Conservation (phyloP, 495 filamentous ascomycete species). For the Penicillium argentinense region DNA sequence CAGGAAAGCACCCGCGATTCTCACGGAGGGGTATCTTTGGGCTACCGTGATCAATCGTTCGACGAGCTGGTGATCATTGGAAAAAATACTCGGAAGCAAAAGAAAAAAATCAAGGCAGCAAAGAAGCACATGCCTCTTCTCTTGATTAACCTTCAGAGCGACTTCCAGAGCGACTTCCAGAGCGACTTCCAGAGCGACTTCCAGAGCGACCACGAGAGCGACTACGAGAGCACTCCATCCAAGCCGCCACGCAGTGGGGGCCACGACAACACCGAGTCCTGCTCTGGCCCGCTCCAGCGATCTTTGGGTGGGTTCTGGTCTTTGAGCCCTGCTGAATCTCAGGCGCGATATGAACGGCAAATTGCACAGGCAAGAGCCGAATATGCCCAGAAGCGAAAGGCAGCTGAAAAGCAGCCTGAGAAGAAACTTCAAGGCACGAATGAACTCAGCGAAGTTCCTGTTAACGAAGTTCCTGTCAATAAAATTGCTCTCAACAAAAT, state of each 20-base stretch:
- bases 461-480: too few species aligned
- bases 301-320: conserved; percentile 17
- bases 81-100: too few species aligned
- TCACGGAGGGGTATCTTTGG: not conserved
- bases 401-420: not conserved
- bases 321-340: conserved; percentile 3
- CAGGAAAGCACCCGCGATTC: not conserved
- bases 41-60: not conserved
- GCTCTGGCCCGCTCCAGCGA: not conserved
- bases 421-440: conserved; percentile 1
- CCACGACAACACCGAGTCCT: not conserved
- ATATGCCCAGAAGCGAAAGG: not conserved
- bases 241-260: not conserved
- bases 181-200: too few species aligned
- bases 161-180: too few species aligned
- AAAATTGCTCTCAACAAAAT: too few species aligned
- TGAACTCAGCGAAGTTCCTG: too few species aligned
- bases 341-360: conserved; percentile 5
- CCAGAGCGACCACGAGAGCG: too few species aligned
- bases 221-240: not conserved
- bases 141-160: too few species aligned
- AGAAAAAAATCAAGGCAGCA: too few species aligned
- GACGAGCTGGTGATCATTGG: not conserved
- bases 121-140: too few species aligned
- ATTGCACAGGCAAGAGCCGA: conserved; percentile 4